These are phyloP conservation scores for Coemansia sp. DNA, from an alignment of 192 early-diverging fungal species.

Conservation along the genomic window DNA sequence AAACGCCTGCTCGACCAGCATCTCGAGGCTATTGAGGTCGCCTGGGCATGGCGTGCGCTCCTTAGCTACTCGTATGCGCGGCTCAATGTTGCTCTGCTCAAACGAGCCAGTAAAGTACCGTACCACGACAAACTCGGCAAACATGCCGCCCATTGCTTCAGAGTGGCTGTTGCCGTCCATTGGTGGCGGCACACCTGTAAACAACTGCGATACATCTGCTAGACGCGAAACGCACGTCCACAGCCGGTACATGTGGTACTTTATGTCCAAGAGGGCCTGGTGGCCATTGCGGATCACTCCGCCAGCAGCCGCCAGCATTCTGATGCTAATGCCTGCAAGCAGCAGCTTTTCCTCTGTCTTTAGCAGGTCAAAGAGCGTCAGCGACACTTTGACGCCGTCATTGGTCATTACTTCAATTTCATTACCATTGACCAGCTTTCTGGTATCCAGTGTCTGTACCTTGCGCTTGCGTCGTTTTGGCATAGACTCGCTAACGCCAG, in stretches of 20 bases:
- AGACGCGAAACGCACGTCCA: constrained; percentile 43
- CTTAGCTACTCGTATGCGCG: constrained; percentile 27
- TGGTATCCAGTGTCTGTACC: neutral
- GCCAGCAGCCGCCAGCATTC: constrained; percentile 37
- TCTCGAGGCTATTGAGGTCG: neutral
- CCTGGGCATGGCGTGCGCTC: constrained; percentile 6
- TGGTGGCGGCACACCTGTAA: neutral
- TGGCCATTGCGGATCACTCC: constrained; percentile 24
- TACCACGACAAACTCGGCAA: constrained; percentile 46
- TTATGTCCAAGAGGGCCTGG: constrained; percentile 13
- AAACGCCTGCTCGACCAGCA: constrained; percentile 24
- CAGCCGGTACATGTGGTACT: constrained; percentile 42
- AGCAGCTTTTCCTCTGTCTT: constrained; percentile 41
- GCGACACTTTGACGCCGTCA: constrained; percentile 17
- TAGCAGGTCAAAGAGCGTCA: constrained; percentile 32
- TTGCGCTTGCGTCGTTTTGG: constrained; percentile 25
- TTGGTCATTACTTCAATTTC: constrained; percentile 15
- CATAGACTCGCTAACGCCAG: neutral
- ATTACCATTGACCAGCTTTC: neutral
- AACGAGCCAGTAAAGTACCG: constrained; percentile 20
- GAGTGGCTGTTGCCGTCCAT: neutral
- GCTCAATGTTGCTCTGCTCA: constrained; percentile 26
- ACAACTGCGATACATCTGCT: constrained; percentile 1
- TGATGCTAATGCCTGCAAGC: constrained; percentile 36
- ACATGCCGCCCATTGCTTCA: neutral